Evolutionary conservation across 2,329 filamentous ascomycete species (phyloP).

Genomic region (Zymoseptoria passerinii): DNA sequence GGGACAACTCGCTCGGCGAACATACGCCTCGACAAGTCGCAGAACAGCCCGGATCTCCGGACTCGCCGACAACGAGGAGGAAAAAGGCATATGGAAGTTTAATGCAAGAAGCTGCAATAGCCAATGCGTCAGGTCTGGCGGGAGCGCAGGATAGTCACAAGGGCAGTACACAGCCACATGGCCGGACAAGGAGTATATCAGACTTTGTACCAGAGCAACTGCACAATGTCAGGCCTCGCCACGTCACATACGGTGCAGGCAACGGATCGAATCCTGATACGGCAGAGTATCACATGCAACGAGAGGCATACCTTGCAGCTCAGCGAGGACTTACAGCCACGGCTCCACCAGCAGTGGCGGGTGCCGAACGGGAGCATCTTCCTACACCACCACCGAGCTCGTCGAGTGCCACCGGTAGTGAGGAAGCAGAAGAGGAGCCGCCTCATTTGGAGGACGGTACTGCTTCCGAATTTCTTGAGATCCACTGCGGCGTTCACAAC

Average conservation of each 20-base stretch:
- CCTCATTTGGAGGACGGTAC: slow-evolving; percentile 31
- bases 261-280: slow-evolving; percentile 43
- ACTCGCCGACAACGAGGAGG: slow-evolving; percentile 30
- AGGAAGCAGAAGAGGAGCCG: slow-evolving; percentile 39
- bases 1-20: slow-evolving; percentile 25
- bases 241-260: slow-evolving; percentile 59
- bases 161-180: slow-evolving; percentile 30
- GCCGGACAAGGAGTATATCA: slow-evolving; percentile 74
- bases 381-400: slow-evolving; percentile 80
- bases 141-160: slow-evolving; percentile 19
- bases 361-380: slow-evolving; percentile 22
- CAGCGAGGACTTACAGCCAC: slow-evolving; percentile 64
- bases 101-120: slow-evolving; percentile 32
- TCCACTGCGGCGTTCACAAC: slow-evolving; percentile 53
- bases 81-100: slow-evolving; percentile 42
- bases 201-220: slow-evolving; percentile 73
- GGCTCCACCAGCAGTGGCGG: slow-evolving; percentile 15
- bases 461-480: slow-evolving; percentile 35
- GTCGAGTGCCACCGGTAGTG: slow-evolving; percentile 47
- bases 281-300: slow-evolving; percentile 50
- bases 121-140: slow-evolving; percentile 16
- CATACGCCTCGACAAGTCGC: slow-evolving; percentile 26
- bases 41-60: slow-evolving; percentile 17
- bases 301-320: slow-evolving; percentile 73
- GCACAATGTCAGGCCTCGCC: slow-evolving; percentile 57